phyloP scores from a whole-genome alignment of 768 basidiomycete genomes.

The Butyriboletus loyo region DNA sequence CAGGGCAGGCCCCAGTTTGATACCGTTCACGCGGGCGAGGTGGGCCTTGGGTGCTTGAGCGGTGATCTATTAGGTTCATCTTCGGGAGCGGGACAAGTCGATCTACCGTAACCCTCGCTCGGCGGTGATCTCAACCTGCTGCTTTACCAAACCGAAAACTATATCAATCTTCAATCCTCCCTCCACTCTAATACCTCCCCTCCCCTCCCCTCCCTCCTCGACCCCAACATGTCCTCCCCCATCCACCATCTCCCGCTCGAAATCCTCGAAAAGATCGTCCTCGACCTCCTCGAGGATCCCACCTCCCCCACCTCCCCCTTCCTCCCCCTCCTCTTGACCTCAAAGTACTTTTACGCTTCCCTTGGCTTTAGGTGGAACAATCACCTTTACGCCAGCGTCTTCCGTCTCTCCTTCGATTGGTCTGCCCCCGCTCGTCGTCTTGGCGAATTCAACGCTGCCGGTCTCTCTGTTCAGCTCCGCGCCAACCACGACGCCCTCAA shows the following conservation, averaged over 20 bases:
- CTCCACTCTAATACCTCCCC: neutral
- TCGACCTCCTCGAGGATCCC: slow-evolving; percentile 35
- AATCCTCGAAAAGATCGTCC: slow-evolving; percentile 49
- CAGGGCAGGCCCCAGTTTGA: neutral
- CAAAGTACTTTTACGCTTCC: slow-evolving; percentile 34
- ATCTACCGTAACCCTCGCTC: slow-evolving; percentile 1
- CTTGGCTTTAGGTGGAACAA: slow-evolving; percentile 29
- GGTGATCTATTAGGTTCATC: neutral
- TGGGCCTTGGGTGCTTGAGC: neutral
- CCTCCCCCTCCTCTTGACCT: slow-evolving; percentile 48
- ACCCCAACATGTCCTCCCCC: slow-evolving; percentile 19
- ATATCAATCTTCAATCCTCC: slow-evolving; percentile 7
- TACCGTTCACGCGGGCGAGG: neutral
- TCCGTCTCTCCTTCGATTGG: slow-evolving; percentile 53
- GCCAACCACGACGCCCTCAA: slow-evolving; percentile 34
- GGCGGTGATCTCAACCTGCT: slow-evolving; percentile 4
- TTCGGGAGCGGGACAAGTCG: neutral
- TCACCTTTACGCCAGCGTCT: slow-evolving; percentile 53
- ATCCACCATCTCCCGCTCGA: slow-evolving; percentile 39
- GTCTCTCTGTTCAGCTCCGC: slow-evolving; percentile 39
- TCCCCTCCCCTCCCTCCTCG: slow-evolving; percentile 15
- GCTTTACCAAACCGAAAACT: neutral
- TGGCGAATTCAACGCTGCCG: slow-evolving; percentile 35
- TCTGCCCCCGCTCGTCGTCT: slow-evolving; percentile 53
- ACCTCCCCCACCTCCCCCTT: slow-evolving; percentile 35